These are phyloP conservation scores for Canna indica DNA, from an alignment of 176 grass and related monocot genomes.

Conservation along the genomic window DNA sequence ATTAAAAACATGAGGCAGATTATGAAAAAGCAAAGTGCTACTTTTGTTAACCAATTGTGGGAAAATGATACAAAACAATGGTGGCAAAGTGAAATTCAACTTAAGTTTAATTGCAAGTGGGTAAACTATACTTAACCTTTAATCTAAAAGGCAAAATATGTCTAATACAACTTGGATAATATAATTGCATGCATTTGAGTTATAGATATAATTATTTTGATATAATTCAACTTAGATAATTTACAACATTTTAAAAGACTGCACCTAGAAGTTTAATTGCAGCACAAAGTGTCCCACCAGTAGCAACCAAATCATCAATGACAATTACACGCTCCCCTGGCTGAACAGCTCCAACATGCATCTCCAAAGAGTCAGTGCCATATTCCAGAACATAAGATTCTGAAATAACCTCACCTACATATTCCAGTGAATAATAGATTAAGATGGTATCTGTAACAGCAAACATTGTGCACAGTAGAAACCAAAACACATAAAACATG, in stretches of 20 bases:
- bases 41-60: no score
- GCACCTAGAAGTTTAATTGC: constrained; percentile 86
- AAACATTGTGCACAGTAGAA: not conserved
- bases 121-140: no score
- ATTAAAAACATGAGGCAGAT: no score
- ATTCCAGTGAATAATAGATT: not conserved
- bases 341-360: constrained; percentile 73
- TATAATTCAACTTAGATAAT: not conserved
- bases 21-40: no score
- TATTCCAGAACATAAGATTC: constrained; percentile 83
- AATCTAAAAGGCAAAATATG: no score
- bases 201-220: not conserved
- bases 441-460: not conserved
- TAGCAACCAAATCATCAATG: constrained; percentile 82
- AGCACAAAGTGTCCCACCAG: constrained; percentile 81
- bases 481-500: not conserved
- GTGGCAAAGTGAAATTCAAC: no score
- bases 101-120: no score
- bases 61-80: no score
- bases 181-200: not conserved
- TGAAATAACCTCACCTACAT: constrained; percentile 74
- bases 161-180: no score
- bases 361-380: constrained; percentile 85
- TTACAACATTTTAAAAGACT: constrained; percentile 1
- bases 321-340: constrained; percentile 43